Evolutionary conservation across 371 early-diverging fungal genomes (phyloP).

Genomic region (Mucor indicus): DNA sequence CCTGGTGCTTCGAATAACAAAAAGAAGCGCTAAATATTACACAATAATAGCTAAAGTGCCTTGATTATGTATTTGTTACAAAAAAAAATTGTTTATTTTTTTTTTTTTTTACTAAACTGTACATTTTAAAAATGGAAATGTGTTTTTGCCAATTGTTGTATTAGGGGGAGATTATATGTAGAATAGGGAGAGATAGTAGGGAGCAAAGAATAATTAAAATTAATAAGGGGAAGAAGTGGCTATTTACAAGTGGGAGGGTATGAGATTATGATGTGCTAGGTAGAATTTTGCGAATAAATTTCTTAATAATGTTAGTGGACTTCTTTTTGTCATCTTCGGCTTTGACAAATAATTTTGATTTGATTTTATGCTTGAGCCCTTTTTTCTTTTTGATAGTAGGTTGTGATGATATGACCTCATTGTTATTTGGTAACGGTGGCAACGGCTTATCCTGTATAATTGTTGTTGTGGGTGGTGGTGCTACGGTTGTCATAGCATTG

Average conservation of each 20-base stretch:
- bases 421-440: slow-evolving; percentile 4
- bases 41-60: slow-evolving; percentile 16
- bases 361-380: slow-evolving; percentile 14
- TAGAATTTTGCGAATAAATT: slow-evolving; percentile 14
- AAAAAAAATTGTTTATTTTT: background rate
- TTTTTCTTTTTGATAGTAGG: slow-evolving; percentile 7
- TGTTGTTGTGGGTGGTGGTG: background rate
- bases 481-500: slow-evolving; percentile 7
- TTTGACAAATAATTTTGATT: slow-evolving; percentile 9
- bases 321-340: background rate
- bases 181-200: background rate
- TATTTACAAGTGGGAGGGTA: background rate
- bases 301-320: slow-evolving; percentile 7
- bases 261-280: slow-evolving; percentile 1
- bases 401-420: background rate
- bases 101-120: slow-evolving; percentile 1
- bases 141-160: slow-evolving; percentile 4
- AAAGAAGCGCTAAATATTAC: slow-evolving; percentile 1
- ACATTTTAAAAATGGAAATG: slow-evolving; percentile 3
- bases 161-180: slow-evolving; percentile 4
- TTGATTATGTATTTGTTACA: slow-evolving; percentile 1
- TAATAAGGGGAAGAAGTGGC: background rate
- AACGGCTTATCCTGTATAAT: slow-evolving; percentile 7
- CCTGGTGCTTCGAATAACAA: background rate
- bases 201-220: background rate